phyloP scores from a whole-genome alignment of 176 grass and related monocot genomes.

The Cocos nucifera region DNA sequence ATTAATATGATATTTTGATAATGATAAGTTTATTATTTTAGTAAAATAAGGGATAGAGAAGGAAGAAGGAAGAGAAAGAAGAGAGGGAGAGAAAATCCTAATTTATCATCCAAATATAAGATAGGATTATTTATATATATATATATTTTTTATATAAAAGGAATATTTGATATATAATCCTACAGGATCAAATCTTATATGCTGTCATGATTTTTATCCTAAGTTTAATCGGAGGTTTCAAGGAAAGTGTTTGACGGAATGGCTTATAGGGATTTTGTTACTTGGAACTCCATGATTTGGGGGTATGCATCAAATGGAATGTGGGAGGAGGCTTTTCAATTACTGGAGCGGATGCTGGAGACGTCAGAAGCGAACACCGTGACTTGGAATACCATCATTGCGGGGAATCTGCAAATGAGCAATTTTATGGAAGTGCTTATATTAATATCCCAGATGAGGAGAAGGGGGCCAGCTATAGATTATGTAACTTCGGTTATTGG shows the following conservation, averaged over 20 bases:
- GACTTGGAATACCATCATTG: conserved; percentile 45
- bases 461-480: conserved; percentile 18
- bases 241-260: conserved; percentile 60
- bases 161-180: too few species aligned
- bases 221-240: too few species aligned
- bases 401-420: conserved; percentile 26
- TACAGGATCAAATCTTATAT: too few species aligned
- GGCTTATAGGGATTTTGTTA: conserved; percentile 23
- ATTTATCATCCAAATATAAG: too few species aligned
- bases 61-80: too few species aligned
- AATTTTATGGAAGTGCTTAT: conserved; percentile 27
- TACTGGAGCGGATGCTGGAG: conserved; percentile 27
- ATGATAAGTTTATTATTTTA: too few species aligned
- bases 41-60: too few species aligned
- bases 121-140: too few species aligned
- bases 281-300: conserved; percentile 16
- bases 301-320: conserved; percentile 13
- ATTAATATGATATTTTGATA: too few species aligned
- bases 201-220: too few species aligned
- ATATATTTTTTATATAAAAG: too few species aligned
- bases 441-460: conserved; percentile 39
- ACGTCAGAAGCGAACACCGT: conserved; percentile 26
- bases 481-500: conserved; percentile 49
- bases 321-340: conserved; percentile 12
- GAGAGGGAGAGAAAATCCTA: too few species aligned